These are phyloP conservation scores for Tetracladium setigerum DNA, from an alignment of 495 filamentous ascomycete species.

Conservation along the genomic window DNA sequence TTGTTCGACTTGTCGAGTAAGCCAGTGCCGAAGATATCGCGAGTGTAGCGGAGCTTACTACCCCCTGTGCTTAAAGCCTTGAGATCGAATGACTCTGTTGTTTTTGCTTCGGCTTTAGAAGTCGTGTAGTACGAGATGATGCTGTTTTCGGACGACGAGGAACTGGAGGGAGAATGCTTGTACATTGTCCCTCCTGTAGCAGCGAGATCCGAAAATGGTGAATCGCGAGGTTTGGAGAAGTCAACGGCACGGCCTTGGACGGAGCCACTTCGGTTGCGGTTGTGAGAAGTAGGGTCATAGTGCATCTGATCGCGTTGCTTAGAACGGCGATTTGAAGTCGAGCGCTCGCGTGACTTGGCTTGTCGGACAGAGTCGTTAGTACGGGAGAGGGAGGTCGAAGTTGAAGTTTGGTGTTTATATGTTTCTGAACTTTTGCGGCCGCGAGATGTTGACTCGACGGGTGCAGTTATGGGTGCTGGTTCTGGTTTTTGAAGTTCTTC, in stretches of 20 bases:
- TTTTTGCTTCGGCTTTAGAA: too few species aligned
- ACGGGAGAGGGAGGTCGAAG: neutral
- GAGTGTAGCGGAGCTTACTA: too few species aligned
- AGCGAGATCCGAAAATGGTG: constrained; percentile 14
- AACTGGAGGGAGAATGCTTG: too few species aligned
- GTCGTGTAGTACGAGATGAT: too few species aligned
- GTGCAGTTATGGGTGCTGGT: neutral
- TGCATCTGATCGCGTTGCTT: constrained; percentile 14
- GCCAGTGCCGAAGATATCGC: too few species aligned
- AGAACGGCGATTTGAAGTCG: neutral
- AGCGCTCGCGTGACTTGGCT: neutral
- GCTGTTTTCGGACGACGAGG: too few species aligned
- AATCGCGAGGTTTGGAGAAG: constrained; percentile 15
- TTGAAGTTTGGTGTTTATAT: too few species aligned
- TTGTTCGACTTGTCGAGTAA: too few species aligned
- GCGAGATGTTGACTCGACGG: neutral
- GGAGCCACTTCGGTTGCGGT: constrained; percentile 10
- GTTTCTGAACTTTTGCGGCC: too few species aligned
- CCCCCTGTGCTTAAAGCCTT: too few species aligned
- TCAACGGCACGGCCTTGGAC: constrained; percentile 14
- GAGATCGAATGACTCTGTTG: too few species aligned
- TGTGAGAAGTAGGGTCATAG: constrained; percentile 7
- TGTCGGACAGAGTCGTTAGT: constrained; percentile 8
- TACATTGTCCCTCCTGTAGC: neutral
- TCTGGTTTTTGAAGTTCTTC: constrained; percentile 6